Evolutionary conservation across 2,329 filamentous ascomycete species (phyloP).

Genomic region (Didymosphaeria variabile): DNA sequence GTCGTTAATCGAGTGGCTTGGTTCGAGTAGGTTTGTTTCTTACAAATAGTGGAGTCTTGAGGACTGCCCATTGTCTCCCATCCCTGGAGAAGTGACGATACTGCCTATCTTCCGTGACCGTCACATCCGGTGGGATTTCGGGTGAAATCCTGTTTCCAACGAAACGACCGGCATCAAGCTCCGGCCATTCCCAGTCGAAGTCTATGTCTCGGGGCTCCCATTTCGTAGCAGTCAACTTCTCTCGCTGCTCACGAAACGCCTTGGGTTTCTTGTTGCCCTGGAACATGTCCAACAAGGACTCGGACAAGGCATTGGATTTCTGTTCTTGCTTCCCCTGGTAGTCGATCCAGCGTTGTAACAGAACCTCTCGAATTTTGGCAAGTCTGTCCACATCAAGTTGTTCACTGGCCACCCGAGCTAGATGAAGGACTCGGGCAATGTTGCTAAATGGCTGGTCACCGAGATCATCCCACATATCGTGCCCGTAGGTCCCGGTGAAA

Average conservation of each 20-base stretch:
- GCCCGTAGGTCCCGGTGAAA: neutral
- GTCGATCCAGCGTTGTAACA: neutral
- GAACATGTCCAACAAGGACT: neutral
- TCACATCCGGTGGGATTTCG: too few relatives aligned
- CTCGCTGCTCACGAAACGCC: neutral
- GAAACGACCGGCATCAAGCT: neutral
- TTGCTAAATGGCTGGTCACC: neutral
- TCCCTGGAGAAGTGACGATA: neutral
- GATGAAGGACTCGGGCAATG: neutral
- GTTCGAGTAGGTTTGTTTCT: neutral
- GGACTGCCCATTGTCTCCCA: neutral
- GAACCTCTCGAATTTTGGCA: neutral
- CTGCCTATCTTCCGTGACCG: neutral
- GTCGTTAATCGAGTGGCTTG: neutral
- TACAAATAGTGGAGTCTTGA: conserved; percentile 3
- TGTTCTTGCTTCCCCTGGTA: conserved; percentile 1
- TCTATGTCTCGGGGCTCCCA: neutral
- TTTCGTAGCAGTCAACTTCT: neutral
- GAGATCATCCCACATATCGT: neutral
- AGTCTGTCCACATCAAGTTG: neutral
- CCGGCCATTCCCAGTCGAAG: neutral
- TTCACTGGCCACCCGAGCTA: conserved; percentile 23
- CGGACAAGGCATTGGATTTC: neutral
- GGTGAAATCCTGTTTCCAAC: neutral
- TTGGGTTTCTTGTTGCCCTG: neutral